These are phyloP conservation scores for Gossypium arboreum DNA, from an alignment of 345 rosid genomes.

Conservation along the genomic window DNA sequence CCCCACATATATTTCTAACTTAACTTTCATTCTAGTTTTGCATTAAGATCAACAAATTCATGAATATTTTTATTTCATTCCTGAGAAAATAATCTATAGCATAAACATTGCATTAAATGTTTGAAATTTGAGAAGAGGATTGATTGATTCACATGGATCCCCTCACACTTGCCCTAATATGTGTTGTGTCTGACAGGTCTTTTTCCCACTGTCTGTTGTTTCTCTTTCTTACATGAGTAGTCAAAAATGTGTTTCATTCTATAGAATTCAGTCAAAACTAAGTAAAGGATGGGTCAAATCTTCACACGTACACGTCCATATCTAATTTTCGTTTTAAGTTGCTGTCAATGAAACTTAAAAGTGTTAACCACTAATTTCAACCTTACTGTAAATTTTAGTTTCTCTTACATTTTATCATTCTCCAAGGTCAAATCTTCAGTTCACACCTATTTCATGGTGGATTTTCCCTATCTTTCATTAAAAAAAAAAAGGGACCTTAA, in stretches of 20 bases:
- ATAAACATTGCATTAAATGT: not conserved
- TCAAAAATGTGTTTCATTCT: not conserved
- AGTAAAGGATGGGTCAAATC: not conserved
- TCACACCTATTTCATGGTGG: too few relatives aligned
- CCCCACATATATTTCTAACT: not conserved
- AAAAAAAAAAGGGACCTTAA: not conserved
- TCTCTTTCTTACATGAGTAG: not conserved
- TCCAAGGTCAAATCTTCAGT: not conserved
- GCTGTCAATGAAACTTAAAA: not conserved
- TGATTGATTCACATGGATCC: not conserved
- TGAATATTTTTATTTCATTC: not conserved
- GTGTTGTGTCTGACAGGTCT: not conserved
- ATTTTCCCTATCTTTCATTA: too few relatives aligned
- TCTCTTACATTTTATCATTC: not conserved
- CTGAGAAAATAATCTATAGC: not conserved
- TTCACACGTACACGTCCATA: not conserved
- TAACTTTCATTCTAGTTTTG: not conserved
- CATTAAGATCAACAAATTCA: not conserved
- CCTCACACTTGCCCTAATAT: not conserved
- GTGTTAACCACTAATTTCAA: too few relatives aligned
- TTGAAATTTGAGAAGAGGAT: not conserved
- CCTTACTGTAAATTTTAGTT: not conserved
- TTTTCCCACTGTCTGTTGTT: not conserved
- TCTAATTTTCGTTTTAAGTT: not conserved
- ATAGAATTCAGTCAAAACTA: not conserved